phyloP scores from a whole-genome alignment of 2,329 filamentous ascomycete genomes.

The Trematosphaeria pertusa region DNA sequence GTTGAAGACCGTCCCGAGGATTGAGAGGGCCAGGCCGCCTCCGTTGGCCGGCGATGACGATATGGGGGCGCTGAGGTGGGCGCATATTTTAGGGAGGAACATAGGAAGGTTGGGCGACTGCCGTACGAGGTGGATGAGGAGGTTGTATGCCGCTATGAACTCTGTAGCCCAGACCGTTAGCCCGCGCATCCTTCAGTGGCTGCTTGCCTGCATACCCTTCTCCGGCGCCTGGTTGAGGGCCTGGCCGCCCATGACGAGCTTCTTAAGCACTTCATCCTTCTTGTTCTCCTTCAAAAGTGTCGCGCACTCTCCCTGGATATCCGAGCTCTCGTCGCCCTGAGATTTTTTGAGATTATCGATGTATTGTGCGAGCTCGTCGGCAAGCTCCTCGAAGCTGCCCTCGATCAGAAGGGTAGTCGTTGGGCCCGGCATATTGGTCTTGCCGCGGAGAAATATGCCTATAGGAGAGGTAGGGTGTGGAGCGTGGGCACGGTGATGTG shows the following conservation, averaged over 20 bases:
- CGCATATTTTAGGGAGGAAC: conserved; percentile 87
- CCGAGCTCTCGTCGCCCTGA: conserved; percentile 59
- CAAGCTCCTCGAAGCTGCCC: conserved; percentile 90
- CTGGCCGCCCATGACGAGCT: conserved; percentile 80
- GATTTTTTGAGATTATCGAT: conserved; percentile 80
- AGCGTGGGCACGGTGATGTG: conserved; percentile 18
- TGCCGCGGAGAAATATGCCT: conserved; percentile 30
- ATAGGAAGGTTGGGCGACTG: conserved; percentile 85
- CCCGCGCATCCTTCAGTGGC: conserved; percentile 16
- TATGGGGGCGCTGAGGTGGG: conserved; percentile 83
- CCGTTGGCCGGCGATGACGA: conserved; percentile 86
- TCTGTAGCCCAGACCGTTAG: conserved; percentile 60
- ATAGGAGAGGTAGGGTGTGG: conserved; percentile 18
- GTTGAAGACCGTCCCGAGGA: conserved; percentile 97
- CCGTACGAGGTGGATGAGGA: conserved; percentile 90
- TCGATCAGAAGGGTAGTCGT: conserved; percentile 77
- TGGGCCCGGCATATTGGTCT: conserved; percentile 63
- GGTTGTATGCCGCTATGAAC: conserved; percentile 94
- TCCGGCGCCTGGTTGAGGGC: conserved; percentile 86
- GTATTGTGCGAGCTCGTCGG: conserved; percentile 93
- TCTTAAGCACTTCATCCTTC: conserved; percentile 85
- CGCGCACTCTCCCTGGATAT: conserved; percentile 68
- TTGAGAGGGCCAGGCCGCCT: conserved; percentile 82
- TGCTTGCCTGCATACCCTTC: conserved; percentile 64
- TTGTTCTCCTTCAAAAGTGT: conserved; percentile 72